Percentiles rank a stretch among this genome's conserved stretches.
Conservation (phyloP, 257 asterid species). For the Euphrasia confusa region DNA sequence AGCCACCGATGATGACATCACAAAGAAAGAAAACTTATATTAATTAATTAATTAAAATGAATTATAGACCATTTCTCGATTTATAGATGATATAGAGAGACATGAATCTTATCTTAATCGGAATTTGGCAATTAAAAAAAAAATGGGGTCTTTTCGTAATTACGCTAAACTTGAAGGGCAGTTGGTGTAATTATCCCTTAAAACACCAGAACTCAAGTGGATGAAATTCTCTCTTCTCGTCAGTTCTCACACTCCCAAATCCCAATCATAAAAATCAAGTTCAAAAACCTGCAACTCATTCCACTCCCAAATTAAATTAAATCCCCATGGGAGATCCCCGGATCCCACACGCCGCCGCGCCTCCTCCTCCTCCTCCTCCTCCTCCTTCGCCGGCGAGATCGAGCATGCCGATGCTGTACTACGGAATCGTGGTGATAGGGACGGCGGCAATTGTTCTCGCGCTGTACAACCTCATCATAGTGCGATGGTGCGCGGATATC, state of each 20-base stretch:
- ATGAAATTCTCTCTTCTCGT: conserved; percentile 3
- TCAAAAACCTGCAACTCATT: neutral
- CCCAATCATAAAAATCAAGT: neutral
- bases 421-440: conserved; percentile 44
- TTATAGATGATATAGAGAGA: too few relatives aligned
- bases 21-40: too few relatives aligned
- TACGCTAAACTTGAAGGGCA: neutral
- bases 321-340: conserved; percentile 34
- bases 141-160: neutral
- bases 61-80: too few relatives aligned
- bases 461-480: conserved; percentile 38
- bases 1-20: too few relatives aligned
- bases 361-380: conserved; percentile 13
- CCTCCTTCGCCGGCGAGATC: conserved; percentile 12
- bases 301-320: neutral
- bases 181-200: neutral
- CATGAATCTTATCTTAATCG: too few relatives aligned
- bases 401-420: conserved; percentile 41
- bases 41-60: too few relatives aligned
- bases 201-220: neutral
- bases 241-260: neutral
- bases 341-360: conserved; percentile 9
- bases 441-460: conserved; percentile 36
- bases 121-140: too few relatives aligned
- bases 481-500: conserved; percentile 32